Percentiles rank a stretch among this genome's conserved stretches.
Conservation (phyloP, 2,329 filamentous ascomycete genomes). For the Colletotrichum paranaense region DNA sequence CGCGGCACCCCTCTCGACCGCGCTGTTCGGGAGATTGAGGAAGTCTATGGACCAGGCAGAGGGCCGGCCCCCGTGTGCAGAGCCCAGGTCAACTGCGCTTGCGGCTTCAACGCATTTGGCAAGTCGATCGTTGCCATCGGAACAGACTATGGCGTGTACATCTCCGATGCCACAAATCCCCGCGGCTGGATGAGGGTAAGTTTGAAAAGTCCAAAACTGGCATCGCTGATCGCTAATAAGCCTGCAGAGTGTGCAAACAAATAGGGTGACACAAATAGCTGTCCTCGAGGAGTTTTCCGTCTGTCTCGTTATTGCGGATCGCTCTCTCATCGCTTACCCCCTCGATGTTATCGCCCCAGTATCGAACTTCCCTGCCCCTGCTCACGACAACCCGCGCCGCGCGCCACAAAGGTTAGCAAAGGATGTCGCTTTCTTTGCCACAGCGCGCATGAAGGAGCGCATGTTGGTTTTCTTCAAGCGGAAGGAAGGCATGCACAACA, state of each 20-base stretch:
- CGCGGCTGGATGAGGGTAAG: conserved; percentile 90
- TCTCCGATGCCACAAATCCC: conserved; percentile 88
- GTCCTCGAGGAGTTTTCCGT: conserved; percentile 96
- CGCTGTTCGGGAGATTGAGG: conserved; percentile 89
- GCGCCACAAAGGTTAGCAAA: conserved; percentile 94
- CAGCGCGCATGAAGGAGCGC: conserved; percentile 96
- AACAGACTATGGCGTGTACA: conserved; percentile 93
- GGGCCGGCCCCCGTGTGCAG: conserved; percentile 83
- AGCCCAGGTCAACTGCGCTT: conserved; percentile 91
- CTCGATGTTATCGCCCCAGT: conserved; percentile 82
- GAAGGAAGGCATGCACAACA: conserved; percentile 89
- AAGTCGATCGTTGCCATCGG: conserved; percentile 93
- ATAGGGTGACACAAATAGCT: conserved; percentile 88
- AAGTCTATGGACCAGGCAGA: conserved; percentile 75
- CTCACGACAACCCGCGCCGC: conserved; percentile 79
- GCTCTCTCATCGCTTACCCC: conserved; percentile 91
- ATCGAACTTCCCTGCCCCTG: conserved; percentile 70
- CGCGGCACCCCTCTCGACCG: conserved; percentile 91
- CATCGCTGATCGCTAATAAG: conserved; percentile 35
- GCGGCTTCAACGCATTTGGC: conserved; percentile 85
- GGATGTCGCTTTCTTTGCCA: conserved; percentile 96
- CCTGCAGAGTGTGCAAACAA: conserved; percentile 77
- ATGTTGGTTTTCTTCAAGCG: conserved; percentile 97
- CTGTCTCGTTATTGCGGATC: conserved; percentile 91
- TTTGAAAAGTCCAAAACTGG: conserved; percentile 39